Evolutionary conservation across 768 basidiomycete species (phyloP).

Genomic region (Xanthoconium purpureum): DNA sequence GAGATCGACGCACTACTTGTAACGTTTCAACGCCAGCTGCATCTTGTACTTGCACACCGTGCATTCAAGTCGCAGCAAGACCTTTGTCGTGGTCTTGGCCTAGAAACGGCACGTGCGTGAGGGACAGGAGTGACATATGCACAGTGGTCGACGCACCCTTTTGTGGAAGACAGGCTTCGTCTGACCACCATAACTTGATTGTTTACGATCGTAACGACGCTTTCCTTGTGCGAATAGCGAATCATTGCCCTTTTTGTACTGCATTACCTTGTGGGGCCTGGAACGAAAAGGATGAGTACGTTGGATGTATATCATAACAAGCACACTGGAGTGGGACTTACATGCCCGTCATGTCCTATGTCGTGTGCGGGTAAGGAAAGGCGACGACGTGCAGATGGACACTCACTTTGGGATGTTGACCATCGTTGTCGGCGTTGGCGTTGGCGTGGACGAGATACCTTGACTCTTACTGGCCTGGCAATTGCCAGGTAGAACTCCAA

Average conservation of each 20-base stretch:
- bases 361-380: constrained; percentile 12
- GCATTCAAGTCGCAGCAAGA: constrained; percentile 96
- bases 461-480: constrained; percentile 18
- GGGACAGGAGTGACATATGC: neutral
- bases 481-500: constrained; percentile 27
- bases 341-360: constrained; percentile 91
- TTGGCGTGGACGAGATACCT: constrained; percentile 5
- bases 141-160: constrained; percentile 51
- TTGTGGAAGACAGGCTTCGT: constrained; percentile 99
- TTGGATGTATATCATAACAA: neutral
- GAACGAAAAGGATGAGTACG: neutral
- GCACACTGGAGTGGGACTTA: constrained; percentile 43
- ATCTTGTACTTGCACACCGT: constrained; percentile 98
- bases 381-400: neutral
- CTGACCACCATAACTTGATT: constrained; percentile 99
- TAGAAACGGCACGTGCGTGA: constrained; percentile 27
- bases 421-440: constrained; percentile 50
- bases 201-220: constrained; percentile 99
- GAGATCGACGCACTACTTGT: constrained; percentile 83
- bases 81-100: constrained; percentile 99
- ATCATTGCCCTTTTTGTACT: constrained; percentile 99
- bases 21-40: constrained; percentile 94
- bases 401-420: constrained; percentile 95
- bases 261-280: constrained; percentile 98
- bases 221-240: constrained; percentile 98